phyloP scores from a whole-genome alignment of 2,329 filamentous ascomycete species.

The Cladophialophora yegresii region DNA sequence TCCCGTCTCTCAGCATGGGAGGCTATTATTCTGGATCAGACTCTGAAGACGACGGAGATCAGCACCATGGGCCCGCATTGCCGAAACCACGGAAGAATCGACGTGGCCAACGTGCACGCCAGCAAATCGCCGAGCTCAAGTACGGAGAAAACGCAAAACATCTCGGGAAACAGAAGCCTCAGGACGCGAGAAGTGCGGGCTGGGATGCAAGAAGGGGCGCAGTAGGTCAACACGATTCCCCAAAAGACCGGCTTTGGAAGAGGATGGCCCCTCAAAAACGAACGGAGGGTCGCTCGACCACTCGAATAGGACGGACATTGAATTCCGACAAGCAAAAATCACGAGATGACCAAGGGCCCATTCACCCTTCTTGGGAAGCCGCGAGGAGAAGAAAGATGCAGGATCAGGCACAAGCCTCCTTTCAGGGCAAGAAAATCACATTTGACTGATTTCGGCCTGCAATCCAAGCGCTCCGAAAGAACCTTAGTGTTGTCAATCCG shows the following conservation, averaged over 20 bases:
- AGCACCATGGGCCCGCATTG: constrained; percentile 31
- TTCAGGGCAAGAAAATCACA: constrained; percentile 63
- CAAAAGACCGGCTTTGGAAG: constrained; percentile 12
- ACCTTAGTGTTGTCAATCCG: background rate
- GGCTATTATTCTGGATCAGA: constrained; percentile 66
- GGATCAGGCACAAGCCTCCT: constrained; percentile 48
- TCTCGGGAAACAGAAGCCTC: constrained; percentile 48
- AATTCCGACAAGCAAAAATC: constrained; percentile 16
- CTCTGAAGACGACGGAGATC: constrained; percentile 52
- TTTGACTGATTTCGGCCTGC: constrained; percentile 46
- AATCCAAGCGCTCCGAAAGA: background rate
- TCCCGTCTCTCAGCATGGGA: constrained; percentile 62
- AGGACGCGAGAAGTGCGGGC: constrained; percentile 51
- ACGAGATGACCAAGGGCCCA: constrained; percentile 50
- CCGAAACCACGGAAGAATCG: constrained; percentile 56
- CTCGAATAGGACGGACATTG: constrained; percentile 2
- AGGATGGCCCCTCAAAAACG: constrained; percentile 32
- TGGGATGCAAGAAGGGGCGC: constrained; percentile 64
- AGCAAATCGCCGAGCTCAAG: constrained; percentile 64
- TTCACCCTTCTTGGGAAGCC: constrained; percentile 68
- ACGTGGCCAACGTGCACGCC: constrained; percentile 63
- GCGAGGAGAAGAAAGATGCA: constrained; percentile 62
- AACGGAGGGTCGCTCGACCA: constrained; percentile 26
- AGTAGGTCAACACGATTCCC: constrained; percentile 35
- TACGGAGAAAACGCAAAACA: constrained; percentile 62